phyloP scores from a whole-genome alignment of 805 yeast species.

The Scheffersomyces amazonensis region DNA sequence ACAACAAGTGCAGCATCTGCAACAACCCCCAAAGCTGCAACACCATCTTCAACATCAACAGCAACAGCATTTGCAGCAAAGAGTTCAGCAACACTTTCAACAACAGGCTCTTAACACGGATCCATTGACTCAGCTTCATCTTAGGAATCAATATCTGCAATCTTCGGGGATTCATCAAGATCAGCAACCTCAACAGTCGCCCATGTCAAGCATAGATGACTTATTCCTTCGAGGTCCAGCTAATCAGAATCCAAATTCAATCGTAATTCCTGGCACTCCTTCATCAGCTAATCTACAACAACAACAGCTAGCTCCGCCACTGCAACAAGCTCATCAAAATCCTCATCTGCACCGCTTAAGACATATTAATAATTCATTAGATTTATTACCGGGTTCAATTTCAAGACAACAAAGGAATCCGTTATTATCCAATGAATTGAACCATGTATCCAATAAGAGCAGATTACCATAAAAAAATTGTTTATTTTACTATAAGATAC shows the following conservation, averaged over 20 bases:
- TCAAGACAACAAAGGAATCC: neutral
- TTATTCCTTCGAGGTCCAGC: slow-evolving; percentile 15
- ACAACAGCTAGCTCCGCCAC: slow-evolving; percentile 1
- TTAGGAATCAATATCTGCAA: neutral
- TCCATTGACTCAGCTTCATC: too few species aligned
- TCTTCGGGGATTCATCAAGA: neutral
- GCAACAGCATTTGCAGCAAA: slow-evolving; percentile 3
- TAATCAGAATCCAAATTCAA: neutral
- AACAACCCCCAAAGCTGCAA: slow-evolving; percentile 2
- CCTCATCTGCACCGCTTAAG: too few species aligned
- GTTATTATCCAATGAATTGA: too few species aligned
- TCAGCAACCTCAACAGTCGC: neutral
- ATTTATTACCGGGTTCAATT: neutral
- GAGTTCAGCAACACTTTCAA: too few species aligned
- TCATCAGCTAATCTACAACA: neutral
- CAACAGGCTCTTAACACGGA: too few species aligned
- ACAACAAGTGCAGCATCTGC: slow-evolving; percentile 7
- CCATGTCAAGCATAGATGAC: slow-evolving; percentile 19
- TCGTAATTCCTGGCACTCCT: slow-evolving; percentile 1
- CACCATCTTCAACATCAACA: slow-evolving; percentile 4
- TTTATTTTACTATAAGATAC: too few species aligned
- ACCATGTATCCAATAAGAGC: too few species aligned
- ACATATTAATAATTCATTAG: neutral
- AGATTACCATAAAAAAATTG: too few species aligned
- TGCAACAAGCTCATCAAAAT: neutral